Base-by-base conservation (phyloP, 2,329 filamentous ascomycete species). In the Didymella pinodella region DNA sequence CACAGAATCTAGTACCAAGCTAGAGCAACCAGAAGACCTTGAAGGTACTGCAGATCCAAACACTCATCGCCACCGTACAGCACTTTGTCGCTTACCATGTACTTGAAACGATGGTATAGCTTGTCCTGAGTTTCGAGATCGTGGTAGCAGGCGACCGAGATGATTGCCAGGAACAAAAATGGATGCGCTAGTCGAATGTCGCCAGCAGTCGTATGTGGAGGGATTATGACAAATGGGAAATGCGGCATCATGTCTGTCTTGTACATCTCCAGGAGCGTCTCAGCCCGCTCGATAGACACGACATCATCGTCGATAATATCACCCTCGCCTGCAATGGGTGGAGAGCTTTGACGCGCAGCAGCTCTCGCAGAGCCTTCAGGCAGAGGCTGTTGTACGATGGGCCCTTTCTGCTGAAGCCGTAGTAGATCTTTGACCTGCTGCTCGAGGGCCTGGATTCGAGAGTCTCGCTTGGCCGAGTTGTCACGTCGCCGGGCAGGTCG, bases 371-470 rank as follows among this genome's bases (percentile, higher is more conserved):
- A 46, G 52, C 49, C 63, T 54, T 67, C 59, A 40, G 67, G 66
- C 3, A 70, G 62, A 10, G 69, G 54, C 40, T 68, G 68, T 54
- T 70, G 69, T 16, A 62, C 46, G n/a, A 61, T 57, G 8, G 65
- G 59, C 3, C 61, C 56, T 16, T 65, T 53, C 14, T 62, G 53
- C 51, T 69, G 66, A 11, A 64, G 60, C 28, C 63, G 64, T n/a
- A 70, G 65, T 16, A 74, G 64, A 36, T 73, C 64, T 41, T 70
- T 69, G 28, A 75, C 71, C 38, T 74, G 70, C n/a, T 71, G 69
- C 52, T 78, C 76, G 11, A 79, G 71, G 12, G 73, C 74, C 52
- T 78, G 72, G 36, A 78, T 77, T 26, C 68, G 72, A 70, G 70
- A 68, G 57, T 78, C 77, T 46, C 70, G 70, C 53, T 76, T 78